Conservation (phyloP, 768 basidiomycete genomes). For the Rhodotorula taiwanensis region DNA sequence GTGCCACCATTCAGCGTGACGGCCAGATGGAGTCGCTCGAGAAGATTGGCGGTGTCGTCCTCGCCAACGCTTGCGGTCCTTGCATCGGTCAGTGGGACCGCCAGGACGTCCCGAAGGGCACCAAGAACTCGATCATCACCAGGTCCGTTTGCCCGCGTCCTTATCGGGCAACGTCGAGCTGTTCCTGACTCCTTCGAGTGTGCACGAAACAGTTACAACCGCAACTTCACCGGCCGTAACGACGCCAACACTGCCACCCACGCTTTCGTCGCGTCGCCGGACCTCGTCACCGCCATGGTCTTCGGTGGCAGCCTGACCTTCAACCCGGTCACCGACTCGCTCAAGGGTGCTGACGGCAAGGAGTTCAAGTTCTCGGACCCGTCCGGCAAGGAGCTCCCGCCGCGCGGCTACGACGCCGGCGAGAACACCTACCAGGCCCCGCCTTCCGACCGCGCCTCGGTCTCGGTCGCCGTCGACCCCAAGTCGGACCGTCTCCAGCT, state of each 20-base stretch:
- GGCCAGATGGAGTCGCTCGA: slow-evolving; percentile 86
- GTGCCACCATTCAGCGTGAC: slow-evolving; percentile 94
- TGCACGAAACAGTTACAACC: slow-evolving; percentile 76
- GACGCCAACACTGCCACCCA: slow-evolving; percentile 99
- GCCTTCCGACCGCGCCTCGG: slow-evolving; percentile 71
- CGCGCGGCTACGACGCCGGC: slow-evolving; percentile 91
- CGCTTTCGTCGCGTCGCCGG: slow-evolving; percentile 87
- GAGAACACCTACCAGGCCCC: slow-evolving; percentile 96
- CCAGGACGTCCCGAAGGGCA: slow-evolving; percentile 92
- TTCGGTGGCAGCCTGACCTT: slow-evolving; percentile 91
- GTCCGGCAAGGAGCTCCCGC: slow-evolving; percentile 82
- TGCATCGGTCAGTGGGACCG: slow-evolving; percentile 99
- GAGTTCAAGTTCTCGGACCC: slow-evolving; percentile 95
- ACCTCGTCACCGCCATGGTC: slow-evolving; percentile 92
- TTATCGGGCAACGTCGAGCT: no score
- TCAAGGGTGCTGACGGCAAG: slow-evolving; percentile 86
- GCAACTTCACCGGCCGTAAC: slow-evolving; percentile 99
- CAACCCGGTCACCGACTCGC: slow-evolving; percentile 88
- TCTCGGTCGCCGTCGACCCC: slow-evolving; percentile 78
- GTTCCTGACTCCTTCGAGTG: no score
- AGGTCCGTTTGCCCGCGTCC: slow-evolving; percentile 47
- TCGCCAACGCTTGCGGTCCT: slow-evolving; percentile 98
- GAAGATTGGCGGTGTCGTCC: slow-evolving; percentile 77
- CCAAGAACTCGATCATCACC: slow-evolving; percentile 95
- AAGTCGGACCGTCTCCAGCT: slow-evolving; percentile 85